A percentile compares a stretch with the other conserved stretches of the same genome.
These are phyloP conservation scores for Paraphaeosphaeria minitans DNA, from an alignment of 2,329 filamentous ascomycete genomes.

Conservation along the genomic window DNA sequence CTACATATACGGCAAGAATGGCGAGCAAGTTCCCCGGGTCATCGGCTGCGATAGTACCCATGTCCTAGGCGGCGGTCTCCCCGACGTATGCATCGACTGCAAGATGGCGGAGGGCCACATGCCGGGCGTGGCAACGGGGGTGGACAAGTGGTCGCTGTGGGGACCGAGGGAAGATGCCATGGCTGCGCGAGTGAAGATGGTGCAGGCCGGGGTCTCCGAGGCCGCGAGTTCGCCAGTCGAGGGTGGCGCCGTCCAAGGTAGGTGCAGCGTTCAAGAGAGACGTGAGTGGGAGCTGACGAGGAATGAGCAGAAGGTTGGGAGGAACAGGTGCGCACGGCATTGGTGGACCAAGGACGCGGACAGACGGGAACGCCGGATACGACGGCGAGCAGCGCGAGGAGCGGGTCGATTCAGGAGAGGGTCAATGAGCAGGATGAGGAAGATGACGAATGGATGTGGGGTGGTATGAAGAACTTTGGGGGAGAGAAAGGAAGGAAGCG, in stretches of 20 bases:
- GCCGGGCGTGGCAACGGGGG: constrained; percentile 7
- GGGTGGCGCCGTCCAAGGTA: not conserved
- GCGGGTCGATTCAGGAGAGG: not conserved
- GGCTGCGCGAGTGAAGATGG: not conserved
- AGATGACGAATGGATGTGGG: constrained; percentile 11
- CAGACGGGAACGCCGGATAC: not conserved
- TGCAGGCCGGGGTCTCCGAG: not conserved
- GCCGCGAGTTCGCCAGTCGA: not conserved
- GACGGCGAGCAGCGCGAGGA: not conserved
- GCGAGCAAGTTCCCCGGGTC: not conserved
- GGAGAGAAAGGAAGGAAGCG: not conserved
- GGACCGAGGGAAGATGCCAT: constrained; percentile 1
- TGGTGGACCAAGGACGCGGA: not conserved
- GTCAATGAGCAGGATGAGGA: not conserved
- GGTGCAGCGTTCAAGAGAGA: no score
- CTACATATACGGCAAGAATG: not conserved
- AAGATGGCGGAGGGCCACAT: constrained; percentile 4
- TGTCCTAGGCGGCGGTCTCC: not conserved
- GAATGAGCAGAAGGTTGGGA: not conserved
- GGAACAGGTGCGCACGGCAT: not conserved
- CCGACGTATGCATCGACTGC: constrained; percentile 13
- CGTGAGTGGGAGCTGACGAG: no score
- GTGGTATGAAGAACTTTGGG: constrained; percentile 3
- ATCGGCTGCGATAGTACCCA: constrained; percentile 1
- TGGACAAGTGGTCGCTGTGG: constrained; percentile 10